Conservation (phyloP, 23 red algal genomes). For the Gracilaria domingensis region DNA sequence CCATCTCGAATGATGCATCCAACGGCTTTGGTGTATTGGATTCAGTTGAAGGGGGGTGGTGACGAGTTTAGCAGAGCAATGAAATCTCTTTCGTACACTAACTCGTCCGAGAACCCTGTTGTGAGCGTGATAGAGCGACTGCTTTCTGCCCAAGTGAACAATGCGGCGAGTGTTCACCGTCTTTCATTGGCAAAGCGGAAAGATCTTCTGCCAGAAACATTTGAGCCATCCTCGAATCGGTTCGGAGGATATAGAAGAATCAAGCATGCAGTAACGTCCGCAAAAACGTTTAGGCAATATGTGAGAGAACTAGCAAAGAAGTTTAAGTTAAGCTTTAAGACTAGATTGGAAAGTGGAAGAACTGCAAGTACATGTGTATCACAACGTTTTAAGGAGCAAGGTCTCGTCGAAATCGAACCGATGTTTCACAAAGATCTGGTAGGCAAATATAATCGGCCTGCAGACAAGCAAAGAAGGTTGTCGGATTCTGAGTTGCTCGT, state of each 20-base stretch:
- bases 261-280: not conserved
- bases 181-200: not conserved
- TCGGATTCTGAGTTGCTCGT: not conserved
- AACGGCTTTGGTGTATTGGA: conserved; percentile 21
- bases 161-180: conserved; percentile 20
- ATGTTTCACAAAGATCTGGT: conserved; percentile 9
- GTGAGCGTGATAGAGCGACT: conserved; percentile 10
- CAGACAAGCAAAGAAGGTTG: not conserved
- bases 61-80: conserved; percentile 36
- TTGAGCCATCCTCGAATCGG: not conserved
- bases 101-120: conserved; percentile 12
- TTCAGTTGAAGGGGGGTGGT: not conserved
- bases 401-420: not conserved
- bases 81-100: not conserved
- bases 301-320: conserved; percentile 29
- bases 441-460: conserved; percentile 32
- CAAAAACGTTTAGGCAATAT: conserved; percentile 19
- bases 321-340: not conserved
- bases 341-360: not conserved
- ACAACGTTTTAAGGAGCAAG: not conserved
- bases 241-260: conserved; percentile 7
- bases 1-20: conserved; percentile 30
- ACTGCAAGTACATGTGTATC: not conserved
- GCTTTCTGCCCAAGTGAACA: conserved; percentile 18
- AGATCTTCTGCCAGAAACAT: not conserved